Evolutionary conservation across 2,329 filamentous ascomycete species (phyloP).

Genomic region (Magnaporthiopsis rhizophila): DNA sequence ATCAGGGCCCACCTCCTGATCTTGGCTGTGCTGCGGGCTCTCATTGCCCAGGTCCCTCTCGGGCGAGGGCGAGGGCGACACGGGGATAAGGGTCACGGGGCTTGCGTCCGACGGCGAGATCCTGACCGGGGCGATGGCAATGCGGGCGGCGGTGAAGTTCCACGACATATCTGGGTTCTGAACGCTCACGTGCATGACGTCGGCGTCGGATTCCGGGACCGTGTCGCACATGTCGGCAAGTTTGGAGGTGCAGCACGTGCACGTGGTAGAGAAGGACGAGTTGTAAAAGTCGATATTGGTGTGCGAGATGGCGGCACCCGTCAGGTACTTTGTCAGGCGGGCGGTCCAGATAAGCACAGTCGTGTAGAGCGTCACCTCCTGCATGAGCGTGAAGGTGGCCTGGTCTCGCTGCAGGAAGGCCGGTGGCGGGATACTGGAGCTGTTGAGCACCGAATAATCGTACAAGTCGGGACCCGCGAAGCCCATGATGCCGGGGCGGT

Average conservation of each 20-base stretch:
- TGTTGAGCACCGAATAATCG: constrained; percentile 1
- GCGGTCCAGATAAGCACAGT: constrained; percentile 14
- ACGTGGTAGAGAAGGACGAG: constrained; percentile 12
- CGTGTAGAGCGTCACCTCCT: constrained; percentile 14
- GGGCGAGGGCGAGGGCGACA: not conserved
- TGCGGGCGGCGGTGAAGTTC: constrained; percentile 11
- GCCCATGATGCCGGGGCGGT: constrained; percentile 13
- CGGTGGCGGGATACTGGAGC: not conserved
- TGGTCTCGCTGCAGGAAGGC: constrained; percentile 1
- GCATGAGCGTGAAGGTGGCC: constrained; percentile 10
- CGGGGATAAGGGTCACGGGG: not conserved
- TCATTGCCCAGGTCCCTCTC: not conserved
- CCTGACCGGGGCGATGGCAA: constrained; percentile 10
- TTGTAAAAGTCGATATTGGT: constrained; percentile 14
- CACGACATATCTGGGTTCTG: constrained; percentile 10
- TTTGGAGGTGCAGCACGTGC: constrained; percentile 10
- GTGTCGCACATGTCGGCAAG: constrained; percentile 10
- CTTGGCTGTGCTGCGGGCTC: not conserved
- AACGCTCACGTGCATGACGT: constrained; percentile 1
- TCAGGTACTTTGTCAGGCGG: constrained; percentile 14
- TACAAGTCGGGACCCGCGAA: constrained; percentile 14
- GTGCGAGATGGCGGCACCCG: constrained; percentile 10
- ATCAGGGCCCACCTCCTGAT: not conserved
- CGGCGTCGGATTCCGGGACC: constrained; percentile 7
- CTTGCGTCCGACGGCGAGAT: not conserved